Base-by-base conservation (phyloP, 192 early-diverging fungal species). In the Coemansia erecta region DNA sequence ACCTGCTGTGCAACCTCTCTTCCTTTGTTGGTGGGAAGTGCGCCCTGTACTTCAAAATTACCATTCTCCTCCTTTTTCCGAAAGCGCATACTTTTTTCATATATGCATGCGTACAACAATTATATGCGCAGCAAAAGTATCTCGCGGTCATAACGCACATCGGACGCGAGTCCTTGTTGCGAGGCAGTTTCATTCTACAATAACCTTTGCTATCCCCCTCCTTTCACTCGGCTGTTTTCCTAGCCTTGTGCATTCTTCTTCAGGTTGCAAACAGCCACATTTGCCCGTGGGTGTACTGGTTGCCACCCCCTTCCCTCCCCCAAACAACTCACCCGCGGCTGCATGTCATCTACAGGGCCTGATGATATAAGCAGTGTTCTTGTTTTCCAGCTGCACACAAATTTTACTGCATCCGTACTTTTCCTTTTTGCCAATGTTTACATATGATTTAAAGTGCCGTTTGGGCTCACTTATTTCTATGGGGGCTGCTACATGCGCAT, bases 131-230 rank as follows among this genome's bases (percentile, higher is more conserved):
- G 31, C 35, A 39, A 39, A 33, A 53, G 35, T 53, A 53, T 39
- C 33, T 53, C 35, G 52, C 52, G 52, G 35, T 31, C 52, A 53
- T 39, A 53, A 53, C 52, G 52, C 52, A 39, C 52, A 53, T 26
- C 35, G 33, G 52, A 50, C 48, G 48, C 48, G 26, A 50, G 23
- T n/a, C 23, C 35, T 37, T 37, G 35, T 37, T 37, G 35, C 8
- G 35, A n/a, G 18, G 35, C 52, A 33, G 52, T 39, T 37, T 21
- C 35, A 53, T 53, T 53, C 52, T 53, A 53, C 52, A 53, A 53
- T 53, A 53, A 53, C 52, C 52, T 45, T 45, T 45, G 39, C 35
- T 53, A 53, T 21, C 6, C 19, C 28, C 8, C 19, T 22, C 12
- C 12, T 22, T 26, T 18, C 22, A 9, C 52, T 21, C 33, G 31